These are phyloP conservation scores for Epichloe hybrida DNA, from an alignment of 2,329 filamentous ascomycete genomes.

Conservation along the genomic window DNA sequence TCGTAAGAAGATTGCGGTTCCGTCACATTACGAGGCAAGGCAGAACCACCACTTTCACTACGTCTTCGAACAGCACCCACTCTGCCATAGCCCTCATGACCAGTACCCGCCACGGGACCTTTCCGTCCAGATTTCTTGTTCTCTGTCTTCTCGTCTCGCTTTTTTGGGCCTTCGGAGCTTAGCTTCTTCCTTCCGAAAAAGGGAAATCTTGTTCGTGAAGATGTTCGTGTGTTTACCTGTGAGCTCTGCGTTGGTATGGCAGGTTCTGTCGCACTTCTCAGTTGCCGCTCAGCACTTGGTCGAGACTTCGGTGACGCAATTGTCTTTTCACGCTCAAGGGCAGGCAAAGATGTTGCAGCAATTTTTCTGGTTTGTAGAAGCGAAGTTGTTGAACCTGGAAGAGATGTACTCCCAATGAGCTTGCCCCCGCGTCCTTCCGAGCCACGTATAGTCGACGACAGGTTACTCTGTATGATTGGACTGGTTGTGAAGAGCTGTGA, in stretches of 20 bases:
- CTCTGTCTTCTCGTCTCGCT: slow-evolving; percentile 36
- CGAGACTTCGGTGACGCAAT: slow-evolving; percentile 4
- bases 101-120: slow-evolving; percentile 82
- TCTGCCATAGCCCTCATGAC: slow-evolving; percentile 73
- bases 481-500: slow-evolving; percentile 37
- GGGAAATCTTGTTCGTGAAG: slow-evolving; percentile 54
- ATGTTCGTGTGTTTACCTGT: slow-evolving; percentile 40
- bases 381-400: slow-evolving; percentile 21
- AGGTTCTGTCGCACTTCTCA: slow-evolving; percentile 9
- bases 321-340: slow-evolving; percentile 8
- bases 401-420: slow-evolving; percentile 16
- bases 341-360: slow-evolving; percentile 19
- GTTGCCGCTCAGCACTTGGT: slow-evolving; percentile 10
- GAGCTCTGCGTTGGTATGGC: slow-evolving; percentile 26
- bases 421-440: slow-evolving; percentile 33
- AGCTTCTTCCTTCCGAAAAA: slow-evolving; percentile 65
- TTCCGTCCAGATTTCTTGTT: slow-evolving; percentile 36
- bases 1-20: slow-evolving; percentile 37
- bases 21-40: slow-evolving; percentile 29
- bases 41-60: slow-evolving; percentile 44
- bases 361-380: slow-evolving; percentile 16
- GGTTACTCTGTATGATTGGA: slow-evolving; percentile 50
- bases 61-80: slow-evolving; percentile 48
- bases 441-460: slow-evolving; percentile 18
- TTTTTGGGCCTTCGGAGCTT: slow-evolving; percentile 31